Percentiles rank a stretch among this genome's conserved stretches.
Conservation (phyloP, 1,284 basidiomycete species). For the Trichosporon asahii region DNA sequence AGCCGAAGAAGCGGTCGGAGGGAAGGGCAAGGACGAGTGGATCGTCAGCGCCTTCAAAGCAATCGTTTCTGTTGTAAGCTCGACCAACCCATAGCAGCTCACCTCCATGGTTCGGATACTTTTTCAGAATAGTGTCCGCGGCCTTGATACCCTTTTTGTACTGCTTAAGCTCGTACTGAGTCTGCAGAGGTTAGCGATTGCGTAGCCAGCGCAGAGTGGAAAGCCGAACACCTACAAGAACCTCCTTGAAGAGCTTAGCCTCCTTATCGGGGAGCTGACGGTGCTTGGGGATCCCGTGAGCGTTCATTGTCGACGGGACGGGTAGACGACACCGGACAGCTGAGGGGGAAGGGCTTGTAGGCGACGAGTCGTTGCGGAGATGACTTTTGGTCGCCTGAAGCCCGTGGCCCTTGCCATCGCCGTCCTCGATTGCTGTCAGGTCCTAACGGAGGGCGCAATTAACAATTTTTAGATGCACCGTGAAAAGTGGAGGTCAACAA, state of each 20-base stretch:
- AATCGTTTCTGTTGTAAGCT: constrained; percentile 68
- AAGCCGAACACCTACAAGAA: constrained; percentile 59
- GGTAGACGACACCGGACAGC: constrained; percentile 5
- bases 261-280: constrained; percentile 72
- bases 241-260: constrained; percentile 77
- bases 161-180: constrained; percentile 82
- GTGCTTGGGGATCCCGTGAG: constrained; percentile 40
- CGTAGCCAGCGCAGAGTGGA: background rate
- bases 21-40: constrained; percentile 53
- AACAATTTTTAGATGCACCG: background rate
- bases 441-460: constrained; percentile 2
- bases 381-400: background rate
- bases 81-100: constrained; percentile 29
- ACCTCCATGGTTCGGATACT: constrained; percentile 94
- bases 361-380: background rate
- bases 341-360: background rate
- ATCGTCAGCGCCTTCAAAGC: constrained; percentile 90
- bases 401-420: constrained; percentile 3
- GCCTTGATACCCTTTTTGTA: constrained; percentile 88
- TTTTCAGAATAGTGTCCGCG: constrained; percentile 91
- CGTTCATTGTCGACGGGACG: constrained; percentile 21
- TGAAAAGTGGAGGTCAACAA: background rate
- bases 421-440: background rate
- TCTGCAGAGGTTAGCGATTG: constrained; percentile 29
- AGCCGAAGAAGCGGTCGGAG: constrained; percentile 49